These are phyloP conservation scores for Tricholoma furcatifolium DNA, from an alignment of 768 basidiomycete species.

Conservation along the genomic window DNA sequence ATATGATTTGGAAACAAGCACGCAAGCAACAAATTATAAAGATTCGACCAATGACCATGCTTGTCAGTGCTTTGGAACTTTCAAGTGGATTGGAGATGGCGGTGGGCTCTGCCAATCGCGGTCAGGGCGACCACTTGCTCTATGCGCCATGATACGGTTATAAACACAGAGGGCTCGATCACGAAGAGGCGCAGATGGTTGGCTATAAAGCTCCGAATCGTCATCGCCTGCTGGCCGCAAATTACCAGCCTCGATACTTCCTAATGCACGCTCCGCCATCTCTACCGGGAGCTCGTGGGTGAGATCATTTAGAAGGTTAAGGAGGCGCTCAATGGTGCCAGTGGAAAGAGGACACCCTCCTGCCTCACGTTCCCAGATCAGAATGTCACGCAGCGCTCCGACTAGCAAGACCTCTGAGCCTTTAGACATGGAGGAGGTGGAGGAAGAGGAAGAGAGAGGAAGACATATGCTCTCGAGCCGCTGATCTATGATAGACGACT, in stretches of 20 bases:
- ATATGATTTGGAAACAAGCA: too few relatives aligned
- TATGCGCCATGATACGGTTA: not conserved
- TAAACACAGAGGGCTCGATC: not conserved
- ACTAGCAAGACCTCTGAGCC: constrained; percentile 2
- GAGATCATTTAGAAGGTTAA: not conserved
- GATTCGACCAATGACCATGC: too few relatives aligned
- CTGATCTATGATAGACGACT: not conserved
- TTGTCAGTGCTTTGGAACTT: too few relatives aligned
- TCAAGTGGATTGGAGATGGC: not conserved
- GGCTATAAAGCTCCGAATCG: too few relatives aligned
- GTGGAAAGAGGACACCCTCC: not conserved
- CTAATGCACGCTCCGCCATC: constrained; percentile 1
- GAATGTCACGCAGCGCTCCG: not conserved
- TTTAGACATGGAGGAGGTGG: not conserved
- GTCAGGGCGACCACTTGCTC: not conserved
- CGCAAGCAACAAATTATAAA: too few relatives aligned
- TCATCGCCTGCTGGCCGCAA: too few relatives aligned
- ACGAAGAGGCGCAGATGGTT: not conserved
- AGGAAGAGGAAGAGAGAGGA: not conserved
- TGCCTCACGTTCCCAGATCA: not conserved
- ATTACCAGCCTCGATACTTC: not conserved
- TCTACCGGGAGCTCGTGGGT: not conserved
- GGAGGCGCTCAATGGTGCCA: not conserved
- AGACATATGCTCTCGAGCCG: not conserved
- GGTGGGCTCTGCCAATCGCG: not conserved